A percentile compares a stretch with the other conserved stretches of the same genome.
Evolutionary conservation across 495 filamentous ascomycete genomes (phyloP).

Genomic region (Penicillium riverlandense): DNA sequence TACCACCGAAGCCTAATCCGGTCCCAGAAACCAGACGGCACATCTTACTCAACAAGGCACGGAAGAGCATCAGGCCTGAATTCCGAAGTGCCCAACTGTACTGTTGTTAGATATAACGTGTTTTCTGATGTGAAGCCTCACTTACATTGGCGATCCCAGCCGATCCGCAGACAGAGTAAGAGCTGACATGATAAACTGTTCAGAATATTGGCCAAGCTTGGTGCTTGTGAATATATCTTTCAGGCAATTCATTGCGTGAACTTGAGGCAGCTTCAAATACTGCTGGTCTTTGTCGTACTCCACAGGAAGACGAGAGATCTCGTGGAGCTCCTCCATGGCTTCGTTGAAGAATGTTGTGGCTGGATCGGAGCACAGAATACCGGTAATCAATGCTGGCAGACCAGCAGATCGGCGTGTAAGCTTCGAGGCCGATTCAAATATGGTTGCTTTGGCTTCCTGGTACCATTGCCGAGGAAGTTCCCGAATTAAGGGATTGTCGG

Average conservation of each 20-base stretch:
- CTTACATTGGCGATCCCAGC: conserved; percentile 54
- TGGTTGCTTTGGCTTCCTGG: conserved; percentile 55
- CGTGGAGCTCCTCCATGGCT: conserved; percentile 45
- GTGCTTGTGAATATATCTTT: conserved; percentile 82
- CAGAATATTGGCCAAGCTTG: conserved; percentile 54
- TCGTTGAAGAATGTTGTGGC: conserved; percentile 38
- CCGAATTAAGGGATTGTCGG: conserved; percentile 34
- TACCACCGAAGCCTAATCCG: conserved; percentile 32
- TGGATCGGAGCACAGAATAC: conserved; percentile 49
- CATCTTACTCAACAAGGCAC: conserved; percentile 71
- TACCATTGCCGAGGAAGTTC: conserved; percentile 50
- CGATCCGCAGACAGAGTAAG: conserved; percentile 68
- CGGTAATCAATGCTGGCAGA: conserved; percentile 75
- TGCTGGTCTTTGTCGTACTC: conserved; percentile 32
- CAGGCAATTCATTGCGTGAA: conserved; percentile 88
- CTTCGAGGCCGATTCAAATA: conserved; percentile 65
- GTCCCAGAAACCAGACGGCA: conserved; percentile 25
- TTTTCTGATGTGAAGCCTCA: background rate
- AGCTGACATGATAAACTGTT: conserved; percentile 61
- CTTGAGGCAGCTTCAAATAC: conserved; percentile 69
- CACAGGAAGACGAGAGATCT: conserved; percentile 50
- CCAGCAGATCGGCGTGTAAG: conserved; percentile 86
- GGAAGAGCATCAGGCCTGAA: conserved; percentile 81
- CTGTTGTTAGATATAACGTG: conserved; percentile 7
- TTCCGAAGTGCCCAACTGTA: conserved; percentile 86